Evolutionary conservation across 2,329 filamentous ascomycete genomes (phyloP), one percentile per base, ranked within the genome.

Genomic region (Berkeleyomyces basicola): DNA sequence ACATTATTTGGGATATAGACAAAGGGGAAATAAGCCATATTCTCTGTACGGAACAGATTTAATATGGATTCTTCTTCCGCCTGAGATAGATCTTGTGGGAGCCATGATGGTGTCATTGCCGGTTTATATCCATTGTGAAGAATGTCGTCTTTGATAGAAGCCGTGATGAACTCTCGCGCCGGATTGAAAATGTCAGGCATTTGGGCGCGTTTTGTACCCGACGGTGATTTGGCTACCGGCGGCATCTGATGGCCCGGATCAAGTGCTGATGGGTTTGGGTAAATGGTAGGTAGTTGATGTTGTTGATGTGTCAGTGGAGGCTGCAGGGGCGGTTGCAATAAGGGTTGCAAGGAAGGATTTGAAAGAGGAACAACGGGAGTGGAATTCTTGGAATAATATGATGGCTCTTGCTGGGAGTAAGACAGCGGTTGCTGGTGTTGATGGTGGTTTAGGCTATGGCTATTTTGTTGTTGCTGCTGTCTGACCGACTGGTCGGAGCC

Each of bases 1-100:
- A 67, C 64, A 3, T 63, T 64, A 0, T 11, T 37, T 5, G 66
- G 66, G 36, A 72, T 65, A 55, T 68, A 61, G 16, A 71, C 49
- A 40, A 69, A 68, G 0, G 73, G 73, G 4, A 73, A 68, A 16
- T 68, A 65, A 57, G 61, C 64, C 10, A 71, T 59, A 36, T 70
- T 70, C 42, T 67, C 64, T 4, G 65, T 67, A 23, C 65, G 60
- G 53, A 69, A 69, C 42, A 55, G 46, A 46, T 60, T 65, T 51
- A 66, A 36, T 58, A 63, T 61, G 11, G 14, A 44, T 10, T 61
- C 61, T 10, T 62, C 63, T 10, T 60, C 61, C 11, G 49, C 47
- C 14, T 23, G 40, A 3, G 61, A 57, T 10, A 65, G 49, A 11
- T 57, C 40, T 4, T 23, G 47, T 1, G 63, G 63, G 31, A 65